Evolutionary conservation across 768 basidiomycete genomes (phyloP), one percentile per base, ranked within the genome.

Genomic region (Goffeauzyma gilvescens): DNA sequence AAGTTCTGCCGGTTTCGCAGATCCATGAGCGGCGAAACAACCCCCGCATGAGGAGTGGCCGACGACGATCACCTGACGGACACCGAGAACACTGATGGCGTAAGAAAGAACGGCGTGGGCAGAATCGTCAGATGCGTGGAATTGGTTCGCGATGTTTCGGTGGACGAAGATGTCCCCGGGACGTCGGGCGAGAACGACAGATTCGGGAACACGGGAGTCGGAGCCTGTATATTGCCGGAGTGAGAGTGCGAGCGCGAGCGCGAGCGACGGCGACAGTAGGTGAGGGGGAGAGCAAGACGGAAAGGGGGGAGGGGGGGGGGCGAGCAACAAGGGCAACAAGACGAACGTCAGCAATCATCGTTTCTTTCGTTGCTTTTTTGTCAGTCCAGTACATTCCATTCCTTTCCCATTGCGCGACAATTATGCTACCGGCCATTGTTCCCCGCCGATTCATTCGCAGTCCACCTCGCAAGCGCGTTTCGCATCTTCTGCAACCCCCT

Each of bases 121-220:
- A 55, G 72, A 84, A 45, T 72, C 71, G 59, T 90, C 86, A 42
- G 76, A 62, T 3, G 69, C 66, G 42, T 74, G 76, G 58, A 85
- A 72, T 65, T 85, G 82, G 78, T 90, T 87, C 41, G 83, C 85
- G 50, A 89, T 77, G 63, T 87, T 87, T 35, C 85, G 69, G 63
- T 84, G 76, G 22, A 79, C 62, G 37, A 89, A 87, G 47, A 81
- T 73, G 32, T 78, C 78, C 41, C 84, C 86, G 0, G 85, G 85
- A 49, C 70, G 49, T 6, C 53, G 48, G 32, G 44, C 58, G 34
- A 58, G 44, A 35, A 60, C 66, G 50, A 81, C 76, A 26, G 74
- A 74, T 60, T 84, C 83, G 15, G 81, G 82, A 2, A 85, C 79
- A 49, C 85, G 70, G 9, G 82, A 86, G 61, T 89, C 85, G 27